Percentiles rank a stretch among this genome's conserved stretches.
phyloP scores from a whole-genome alignment of 2,329 filamentous ascomycete species.

The Ophiostoma montium region DNA sequence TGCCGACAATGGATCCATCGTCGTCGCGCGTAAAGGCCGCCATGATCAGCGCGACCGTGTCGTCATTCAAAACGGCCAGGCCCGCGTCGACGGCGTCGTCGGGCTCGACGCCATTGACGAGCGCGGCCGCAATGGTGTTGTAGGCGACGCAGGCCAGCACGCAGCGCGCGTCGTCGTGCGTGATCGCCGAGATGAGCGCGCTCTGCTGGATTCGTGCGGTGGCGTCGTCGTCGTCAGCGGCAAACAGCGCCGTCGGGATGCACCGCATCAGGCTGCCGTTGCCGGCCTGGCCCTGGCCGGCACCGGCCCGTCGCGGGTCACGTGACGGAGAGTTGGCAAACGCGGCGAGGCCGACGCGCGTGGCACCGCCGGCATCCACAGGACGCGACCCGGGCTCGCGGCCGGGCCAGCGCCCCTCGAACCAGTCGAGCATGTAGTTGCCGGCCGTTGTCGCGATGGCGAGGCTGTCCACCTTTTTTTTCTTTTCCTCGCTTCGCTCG shows the following conservation, averaged over 20 bases:
- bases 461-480: neutral
- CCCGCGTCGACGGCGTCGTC: constrained; percentile 20
- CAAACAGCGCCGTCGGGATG: constrained; percentile 29
- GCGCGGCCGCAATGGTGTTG: constrained; percentile 22
- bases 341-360: constrained; percentile 19
- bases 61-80: neutral
- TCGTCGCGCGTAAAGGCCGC: neutral
- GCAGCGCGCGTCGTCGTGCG: constrained; percentile 25
- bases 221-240: constrained; percentile 15
- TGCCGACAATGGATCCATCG: neutral
- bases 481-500: too few relatives aligned
- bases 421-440: constrained; percentile 28
- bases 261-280: constrained; percentile 36
- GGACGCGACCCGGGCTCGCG: constrained; percentile 21
- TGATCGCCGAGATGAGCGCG: constrained; percentile 24
- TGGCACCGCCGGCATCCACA: constrained; percentile 27
- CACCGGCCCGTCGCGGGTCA: constrained; percentile 22
- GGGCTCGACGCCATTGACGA: constrained; percentile 17
- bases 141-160: constrained; percentile 25
- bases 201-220: constrained; percentile 22
- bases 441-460: constrained; percentile 24
- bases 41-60: neutral
- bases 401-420: constrained; percentile 28
- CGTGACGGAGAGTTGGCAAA: constrained; percentile 15
- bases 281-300: constrained; percentile 25